Evolutionary conservation across 2,329 filamentous ascomycete species (phyloP), one percentile per base, ranked within the genome.

Genomic region (Trichoderma gracile): DNA sequence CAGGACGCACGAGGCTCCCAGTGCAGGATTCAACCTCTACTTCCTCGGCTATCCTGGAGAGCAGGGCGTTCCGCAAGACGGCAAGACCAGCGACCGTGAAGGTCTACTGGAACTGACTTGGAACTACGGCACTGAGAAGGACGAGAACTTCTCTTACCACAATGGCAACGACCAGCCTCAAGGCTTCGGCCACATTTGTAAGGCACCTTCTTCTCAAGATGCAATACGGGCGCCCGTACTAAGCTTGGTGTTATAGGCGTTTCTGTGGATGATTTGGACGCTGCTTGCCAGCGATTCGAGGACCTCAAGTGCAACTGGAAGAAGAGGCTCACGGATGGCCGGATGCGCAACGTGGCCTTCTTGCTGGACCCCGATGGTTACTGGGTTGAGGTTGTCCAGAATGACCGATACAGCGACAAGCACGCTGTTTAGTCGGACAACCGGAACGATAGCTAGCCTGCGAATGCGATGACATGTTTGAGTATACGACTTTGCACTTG

Each of bases 301-400:
- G 86, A 87, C 63, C 80, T 91, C 73, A 86, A 89, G 6, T 90
- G 94, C 63, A 88, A 85, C 77, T 99, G 93, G 92, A 97, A 97
- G 87, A 98, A 98, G 87, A 85, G 91, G 69, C 83, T 98, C 67
- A 96, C 92, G 2, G 94, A 98, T 68, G 94, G 94, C 2, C 82
- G 86, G 52, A 97, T 97, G 93, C 94, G 91, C 83, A 92, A 95
- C 69, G 89, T 98, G 61, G 95, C 95, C 0, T 98, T 98, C 74
- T 79, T 98, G 53, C 81, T 97, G 54, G 94, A 94, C 70, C 93
- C 93, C 0, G 93, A 97, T 77, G 86, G 85, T 55, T 96, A 96
- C 79, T 96, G 90, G 91, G 84, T 92, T 61, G 87, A 89, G 78
- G 74, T 89, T 71, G 82, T 97, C 57, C 92, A 96, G 80, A 96